A percentile compares a stretch with the other conserved stretches of the same genome.
Conservation (phyloP, 371 early-diverging fungal species). For the Nematocida sp. region DNA sequence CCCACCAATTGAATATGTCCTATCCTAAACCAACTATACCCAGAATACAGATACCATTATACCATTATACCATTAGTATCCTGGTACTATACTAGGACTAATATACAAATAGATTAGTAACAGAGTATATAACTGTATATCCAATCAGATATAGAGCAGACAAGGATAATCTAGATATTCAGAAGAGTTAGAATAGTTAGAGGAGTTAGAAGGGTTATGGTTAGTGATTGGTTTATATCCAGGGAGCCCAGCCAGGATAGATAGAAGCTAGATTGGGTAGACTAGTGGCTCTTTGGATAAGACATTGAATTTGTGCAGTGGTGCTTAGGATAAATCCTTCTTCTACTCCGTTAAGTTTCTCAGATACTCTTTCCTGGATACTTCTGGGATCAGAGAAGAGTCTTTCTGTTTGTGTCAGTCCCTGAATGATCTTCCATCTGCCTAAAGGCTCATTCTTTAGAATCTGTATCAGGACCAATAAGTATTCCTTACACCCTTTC, state of each 20-base stretch:
- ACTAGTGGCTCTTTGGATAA: conserved; percentile 36
- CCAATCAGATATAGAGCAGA: not conserved
- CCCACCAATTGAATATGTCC: too few species aligned
- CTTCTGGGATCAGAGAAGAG: conserved; percentile 43
- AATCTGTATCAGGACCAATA: conserved; percentile 37
- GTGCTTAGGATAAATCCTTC: conserved; percentile 40
- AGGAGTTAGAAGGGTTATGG: not conserved
- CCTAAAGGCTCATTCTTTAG: conserved; percentile 35
- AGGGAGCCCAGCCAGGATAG: conserved; percentile 48
- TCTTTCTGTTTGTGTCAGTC: not conserved
- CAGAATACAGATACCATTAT: too few species aligned
- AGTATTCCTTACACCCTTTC: conserved; percentile 21
- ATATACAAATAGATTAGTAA: too few species aligned
- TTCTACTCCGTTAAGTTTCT: conserved; percentile 49
- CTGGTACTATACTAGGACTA: too few species aligned
- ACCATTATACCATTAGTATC: too few species aligned
- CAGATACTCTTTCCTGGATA: conserved; percentile 7
- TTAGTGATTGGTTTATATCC: conserved; percentile 26
- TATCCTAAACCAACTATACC: too few species aligned
- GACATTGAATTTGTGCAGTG: conserved; percentile 38
- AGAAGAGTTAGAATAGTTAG: not conserved
- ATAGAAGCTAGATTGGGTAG: conserved; percentile 38
- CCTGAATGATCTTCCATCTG: conserved; percentile 32
- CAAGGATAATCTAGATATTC: not conserved
- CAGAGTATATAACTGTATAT: not conserved